phyloP scores from a whole-genome alignment of 495 filamentous ascomycete species.

The Xylaria castorea region DNA sequence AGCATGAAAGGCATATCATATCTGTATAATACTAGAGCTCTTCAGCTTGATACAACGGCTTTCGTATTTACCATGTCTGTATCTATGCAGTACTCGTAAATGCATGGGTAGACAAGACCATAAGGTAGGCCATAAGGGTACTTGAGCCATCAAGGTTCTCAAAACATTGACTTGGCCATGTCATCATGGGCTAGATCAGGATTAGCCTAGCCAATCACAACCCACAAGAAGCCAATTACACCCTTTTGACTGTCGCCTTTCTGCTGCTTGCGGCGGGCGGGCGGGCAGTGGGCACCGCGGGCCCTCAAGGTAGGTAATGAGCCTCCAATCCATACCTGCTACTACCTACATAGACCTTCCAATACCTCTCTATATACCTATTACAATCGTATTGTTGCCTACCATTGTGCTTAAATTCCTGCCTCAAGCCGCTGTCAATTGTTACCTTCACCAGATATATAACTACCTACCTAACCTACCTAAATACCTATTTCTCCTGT shows the following conservation, averaged over 20 bases:
- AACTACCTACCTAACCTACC: conserved; percentile 4
- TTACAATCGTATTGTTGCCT: conserved; percentile 5
- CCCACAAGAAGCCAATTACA: not conserved
- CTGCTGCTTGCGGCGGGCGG: conserved; percentile 12
- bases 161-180: not conserved
- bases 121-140: not conserved
- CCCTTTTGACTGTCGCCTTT: not conserved
- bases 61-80: not conserved
- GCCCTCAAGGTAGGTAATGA: not conserved
- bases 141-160: conserved; percentile 28
- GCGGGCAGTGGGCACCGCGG: not conserved
- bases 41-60: not conserved
- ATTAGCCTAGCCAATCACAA: conserved; percentile 18
- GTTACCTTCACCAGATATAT: not conserved
- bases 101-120: too few relatives aligned
- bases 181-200: conserved; percentile 5
- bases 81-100: not conserved
- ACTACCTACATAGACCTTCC: not conserved
- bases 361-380: not conserved
- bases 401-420: not conserved
- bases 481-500: not conserved
- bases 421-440: not conserved
- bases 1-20: not conserved
- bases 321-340: not conserved
- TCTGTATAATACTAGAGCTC: not conserved